Conservation (phyloP, 768 basidiomycete genomes). For the Termitomyces heimii region DNA sequence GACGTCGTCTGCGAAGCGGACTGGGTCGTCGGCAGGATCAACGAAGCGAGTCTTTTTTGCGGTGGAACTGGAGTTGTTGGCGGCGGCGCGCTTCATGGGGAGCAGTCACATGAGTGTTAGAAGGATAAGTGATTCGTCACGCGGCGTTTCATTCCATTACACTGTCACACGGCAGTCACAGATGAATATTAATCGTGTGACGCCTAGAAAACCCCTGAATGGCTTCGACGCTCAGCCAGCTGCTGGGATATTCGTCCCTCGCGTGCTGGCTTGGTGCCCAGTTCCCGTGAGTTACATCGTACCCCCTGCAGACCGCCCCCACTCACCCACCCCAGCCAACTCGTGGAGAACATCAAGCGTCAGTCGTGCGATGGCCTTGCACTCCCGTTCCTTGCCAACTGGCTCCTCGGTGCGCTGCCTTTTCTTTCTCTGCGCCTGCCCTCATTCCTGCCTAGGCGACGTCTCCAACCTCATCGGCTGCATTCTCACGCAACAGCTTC, state of each 20-base stretch:
- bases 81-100: conserved; percentile 28
- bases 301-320: neutral
- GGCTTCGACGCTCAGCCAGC: conserved; percentile 59
- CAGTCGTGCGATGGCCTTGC: conserved; percentile 89
- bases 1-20: conserved; percentile 73
- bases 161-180: no score
- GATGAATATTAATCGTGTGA: no score
- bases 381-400: conserved; percentile 88
- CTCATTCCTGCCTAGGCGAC: conserved; percentile 54
- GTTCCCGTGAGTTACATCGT: conserved; percentile 71
- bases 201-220: no score
- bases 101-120: conserved; percentile 8
- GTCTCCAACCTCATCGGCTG: conserved; percentile 90
- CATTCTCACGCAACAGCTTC: conserved; percentile 86
- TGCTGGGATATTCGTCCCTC: conserved; percentile 69
- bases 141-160: no score
- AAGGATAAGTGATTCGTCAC: no score
- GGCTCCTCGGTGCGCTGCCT: conserved; percentile 75
- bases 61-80: conserved; percentile 23
- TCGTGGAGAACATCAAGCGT: conserved; percentile 68
- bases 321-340: conserved; percentile 48
- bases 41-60: conserved; percentile 70
- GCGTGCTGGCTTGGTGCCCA: conserved; percentile 83
- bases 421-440: neutral
- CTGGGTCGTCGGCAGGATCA: conserved; percentile 70